Percentiles rank a stretch among this genome's conserved stretches.
phyloP scores from a whole-genome alignment of 495 filamentous ascomycete species.

The Annulohypoxylon bovei region DNA sequence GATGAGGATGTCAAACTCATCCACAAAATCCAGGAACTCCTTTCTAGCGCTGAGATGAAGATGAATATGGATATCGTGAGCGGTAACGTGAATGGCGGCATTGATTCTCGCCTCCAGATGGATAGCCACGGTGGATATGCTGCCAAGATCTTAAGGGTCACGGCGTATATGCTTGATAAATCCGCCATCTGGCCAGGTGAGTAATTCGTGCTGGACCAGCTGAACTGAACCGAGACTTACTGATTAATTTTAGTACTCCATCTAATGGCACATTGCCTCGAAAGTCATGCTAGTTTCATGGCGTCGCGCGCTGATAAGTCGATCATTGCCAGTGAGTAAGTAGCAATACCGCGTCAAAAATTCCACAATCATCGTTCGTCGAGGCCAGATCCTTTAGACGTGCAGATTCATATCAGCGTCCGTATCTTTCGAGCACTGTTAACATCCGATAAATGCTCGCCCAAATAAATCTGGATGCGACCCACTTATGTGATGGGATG shows the following conservation, averaged over 20 bases:
- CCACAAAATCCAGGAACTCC: slow-evolving; percentile 82
- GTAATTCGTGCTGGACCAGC: slow-evolving; percentile 35
- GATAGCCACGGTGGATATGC: slow-evolving; percentile 78
- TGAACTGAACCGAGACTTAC: background rate
- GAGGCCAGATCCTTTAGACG: slow-evolving; percentile 1
- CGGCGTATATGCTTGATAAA: slow-evolving; percentile 89
- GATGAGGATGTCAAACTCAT: slow-evolving; percentile 92
- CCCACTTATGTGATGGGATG: background rate
- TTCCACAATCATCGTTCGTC: slow-evolving; percentile 24
- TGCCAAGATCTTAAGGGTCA: slow-evolving; percentile 85
- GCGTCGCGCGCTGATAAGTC: slow-evolving; percentile 73
- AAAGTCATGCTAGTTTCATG: slow-evolving; percentile 86
- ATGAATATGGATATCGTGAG: slow-evolving; percentile 67
- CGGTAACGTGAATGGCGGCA: slow-evolving; percentile 53
- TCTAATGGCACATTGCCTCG: slow-evolving; percentile 86
- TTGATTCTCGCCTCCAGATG: slow-evolving; percentile 65
- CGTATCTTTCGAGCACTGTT: background rate
- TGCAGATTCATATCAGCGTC: background rate
- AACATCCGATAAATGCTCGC: background rate
- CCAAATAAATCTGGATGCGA: background rate
- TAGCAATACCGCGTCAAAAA: background rate
- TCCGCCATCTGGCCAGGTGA: slow-evolving; percentile 92
- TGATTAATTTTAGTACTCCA: slow-evolving; percentile 70
- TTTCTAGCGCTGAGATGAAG: slow-evolving; percentile 82
- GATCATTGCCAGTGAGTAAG: slow-evolving; percentile 52